Evolutionary conservation across 371 early-diverging fungal species (phyloP).

Genomic region (Homolaphlyctis polyrhiza): DNA sequence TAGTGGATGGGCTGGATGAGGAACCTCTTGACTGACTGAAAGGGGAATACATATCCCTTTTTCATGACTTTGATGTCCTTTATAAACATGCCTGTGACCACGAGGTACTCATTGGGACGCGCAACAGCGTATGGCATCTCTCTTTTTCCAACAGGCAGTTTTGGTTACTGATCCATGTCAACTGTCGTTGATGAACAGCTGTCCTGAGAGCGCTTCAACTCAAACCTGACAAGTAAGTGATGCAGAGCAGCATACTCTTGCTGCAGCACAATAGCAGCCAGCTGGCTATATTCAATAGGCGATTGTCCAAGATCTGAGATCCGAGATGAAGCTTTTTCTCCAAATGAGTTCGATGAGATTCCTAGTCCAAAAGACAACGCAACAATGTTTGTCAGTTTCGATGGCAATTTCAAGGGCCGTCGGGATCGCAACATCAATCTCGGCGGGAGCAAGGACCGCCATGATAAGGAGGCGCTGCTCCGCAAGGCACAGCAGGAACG

Average conservation of each 20-base stretch:
- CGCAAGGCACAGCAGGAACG: constrained; percentile 72
- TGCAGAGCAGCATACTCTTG: too few relatives aligned
- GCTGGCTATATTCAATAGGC: too few relatives aligned
- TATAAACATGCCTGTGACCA: constrained; percentile 39
- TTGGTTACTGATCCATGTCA: neutral
- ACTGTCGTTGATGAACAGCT: too few relatives aligned
- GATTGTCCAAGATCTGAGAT: too few relatives aligned
- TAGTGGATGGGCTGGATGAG: constrained; percentile 37
- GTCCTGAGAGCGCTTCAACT: too few relatives aligned
- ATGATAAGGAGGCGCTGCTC: constrained; percentile 63
- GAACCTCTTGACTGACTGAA: constrained; percentile 18
- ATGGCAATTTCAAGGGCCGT: constrained; percentile 39
- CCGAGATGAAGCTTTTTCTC: too few relatives aligned
- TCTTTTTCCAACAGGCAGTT: neutral
- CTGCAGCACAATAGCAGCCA: too few relatives aligned
- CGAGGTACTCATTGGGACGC: constrained; percentile 38
- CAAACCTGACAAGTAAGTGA: too few relatives aligned
- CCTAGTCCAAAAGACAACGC: too few relatives aligned
- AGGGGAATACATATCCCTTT: constrained; percentile 20
- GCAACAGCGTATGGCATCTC: neutral
- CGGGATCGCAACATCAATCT: constrained; percentile 69
- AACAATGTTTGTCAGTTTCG: constrained; percentile 12
- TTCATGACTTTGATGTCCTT: constrained; percentile 16
- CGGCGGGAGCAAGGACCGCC: constrained; percentile 59
- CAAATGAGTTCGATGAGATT: too few relatives aligned